Conservation (phyloP, 106 monocot species). For the Apostasia ramifera region DNA sequence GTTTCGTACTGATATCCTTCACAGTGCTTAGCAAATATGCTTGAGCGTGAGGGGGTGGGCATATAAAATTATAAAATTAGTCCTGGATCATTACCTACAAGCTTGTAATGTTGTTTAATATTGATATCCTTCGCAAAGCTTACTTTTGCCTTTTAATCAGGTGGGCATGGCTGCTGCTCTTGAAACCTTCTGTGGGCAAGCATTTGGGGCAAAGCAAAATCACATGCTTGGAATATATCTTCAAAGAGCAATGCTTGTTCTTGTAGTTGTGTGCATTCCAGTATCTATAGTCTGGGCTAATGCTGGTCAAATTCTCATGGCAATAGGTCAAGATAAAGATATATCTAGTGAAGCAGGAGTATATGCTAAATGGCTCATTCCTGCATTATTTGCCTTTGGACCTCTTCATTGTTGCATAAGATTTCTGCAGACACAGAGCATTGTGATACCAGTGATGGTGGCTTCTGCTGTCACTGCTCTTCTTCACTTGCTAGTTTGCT, state of each 20-base stretch:
- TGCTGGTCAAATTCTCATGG: conserved; percentile 43
- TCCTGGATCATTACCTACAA: conserved; percentile 52
- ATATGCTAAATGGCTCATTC: conserved; percentile 70
- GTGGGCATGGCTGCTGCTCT: conserved; percentile 75
- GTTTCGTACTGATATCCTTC: conserved; percentile 45
- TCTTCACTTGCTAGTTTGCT: conserved; percentile 52
- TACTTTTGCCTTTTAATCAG: conserved; percentile 47
- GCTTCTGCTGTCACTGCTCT: conserved; percentile 44
- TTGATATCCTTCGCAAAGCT: conserved; percentile 48
- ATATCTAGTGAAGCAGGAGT: conserved; percentile 69
- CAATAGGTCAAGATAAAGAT: conserved; percentile 52
- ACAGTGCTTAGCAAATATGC: conserved; percentile 1
- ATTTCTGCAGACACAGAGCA: conserved; percentile 60
- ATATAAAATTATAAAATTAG: conserved; percentile 37
- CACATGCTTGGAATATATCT: conserved; percentile 51
- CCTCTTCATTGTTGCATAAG: conserved; percentile 47
- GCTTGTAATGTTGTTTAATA: conserved; percentile 55
- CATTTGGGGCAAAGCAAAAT: conserved; percentile 67
- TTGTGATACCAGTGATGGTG: conserved; percentile 45
- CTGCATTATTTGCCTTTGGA: conserved; percentile 67
- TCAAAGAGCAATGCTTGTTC: conserved; percentile 64
- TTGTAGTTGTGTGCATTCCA: conserved; percentile 46
- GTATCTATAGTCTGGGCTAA: conserved; percentile 49
- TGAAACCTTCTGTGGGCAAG: conserved; percentile 81
- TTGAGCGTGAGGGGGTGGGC: conserved; percentile 2